Evolutionary conservation across 2,329 filamentous ascomycete genomes (phyloP).

Genomic region (Pseudogymnoascus sp.): DNA sequence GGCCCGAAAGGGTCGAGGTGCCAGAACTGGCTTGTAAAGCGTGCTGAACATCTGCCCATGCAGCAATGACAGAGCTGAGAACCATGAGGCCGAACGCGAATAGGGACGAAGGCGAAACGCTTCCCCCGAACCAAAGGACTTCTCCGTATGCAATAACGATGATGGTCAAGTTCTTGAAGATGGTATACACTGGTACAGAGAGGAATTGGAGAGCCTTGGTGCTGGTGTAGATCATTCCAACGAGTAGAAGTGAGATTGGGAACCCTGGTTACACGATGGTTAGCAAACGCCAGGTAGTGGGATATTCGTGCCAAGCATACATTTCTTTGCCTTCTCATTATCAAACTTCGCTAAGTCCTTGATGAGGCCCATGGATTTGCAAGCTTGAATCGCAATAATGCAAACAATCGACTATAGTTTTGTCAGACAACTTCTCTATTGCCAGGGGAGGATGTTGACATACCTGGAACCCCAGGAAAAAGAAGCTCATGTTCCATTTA

Average conservation of each 20-base stretch:
- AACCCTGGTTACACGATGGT: constrained; percentile 58
- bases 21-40: constrained; percentile 58
- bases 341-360: constrained; percentile 77
- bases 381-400: constrained; percentile 71
- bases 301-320: constrained; percentile 43
- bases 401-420: constrained; percentile 71
- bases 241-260: constrained; percentile 87
- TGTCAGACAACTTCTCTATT: constrained; percentile 9
- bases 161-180: constrained; percentile 99
- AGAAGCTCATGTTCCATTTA: constrained; percentile 93
- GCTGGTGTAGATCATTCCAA: constrained; percentile 98
- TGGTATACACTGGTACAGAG: constrained; percentile 96
- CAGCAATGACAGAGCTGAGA: constrained; percentile 84
- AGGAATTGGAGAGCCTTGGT: constrained; percentile 94
- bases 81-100: constrained; percentile 97
- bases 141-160: constrained; percentile 98
- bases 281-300: constrained; percentile 10
- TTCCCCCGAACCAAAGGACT: constrained; percentile 95
- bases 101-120: constrained; percentile 76
- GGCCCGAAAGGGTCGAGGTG: constrained; percentile 25
- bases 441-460: constrained; percentile 23
- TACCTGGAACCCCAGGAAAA: constrained; percentile 90
- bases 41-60: constrained; percentile 93
- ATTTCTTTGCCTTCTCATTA: constrained; percentile 81
- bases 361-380: constrained; percentile 76